These are phyloP conservation scores for Pseudopyrenochaeta lycopersici DNA, from an alignment of 2,329 filamentous ascomycete genomes.

Conservation along the genomic window DNA sequence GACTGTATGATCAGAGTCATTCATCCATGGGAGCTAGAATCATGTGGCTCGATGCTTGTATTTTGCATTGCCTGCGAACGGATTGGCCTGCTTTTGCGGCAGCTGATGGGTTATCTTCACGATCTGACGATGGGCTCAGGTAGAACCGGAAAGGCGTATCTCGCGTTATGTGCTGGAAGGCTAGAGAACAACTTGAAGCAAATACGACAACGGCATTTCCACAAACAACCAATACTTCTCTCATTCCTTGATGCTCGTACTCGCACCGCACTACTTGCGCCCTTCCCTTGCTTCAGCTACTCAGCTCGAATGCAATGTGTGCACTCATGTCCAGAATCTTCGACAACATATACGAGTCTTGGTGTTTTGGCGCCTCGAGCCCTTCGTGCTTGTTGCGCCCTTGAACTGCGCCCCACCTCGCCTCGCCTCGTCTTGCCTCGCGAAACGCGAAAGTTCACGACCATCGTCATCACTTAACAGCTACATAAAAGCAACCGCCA, in stretches of 20 bases:
- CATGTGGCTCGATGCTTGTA: slow-evolving; percentile 8
- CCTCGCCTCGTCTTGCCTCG: not conserved
- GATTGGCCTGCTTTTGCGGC: slow-evolving; percentile 11
- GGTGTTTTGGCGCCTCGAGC: slow-evolving; percentile 8
- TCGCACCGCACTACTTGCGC: not conserved
- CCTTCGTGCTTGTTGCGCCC: slow-evolving; percentile 15
- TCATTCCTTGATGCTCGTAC: not conserved
- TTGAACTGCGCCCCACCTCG: slow-evolving; percentile 10
- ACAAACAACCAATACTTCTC: not conserved
- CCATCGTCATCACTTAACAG: slow-evolving; percentile 27
- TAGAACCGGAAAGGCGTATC: slow-evolving; percentile 9
- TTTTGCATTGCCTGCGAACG: slow-evolving; percentile 40
- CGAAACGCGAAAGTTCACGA: slow-evolving; percentile 23
- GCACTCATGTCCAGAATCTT: slow-evolving; percentile 2
- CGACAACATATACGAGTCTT: slow-evolving; percentile 11
- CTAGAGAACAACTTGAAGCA: slow-evolving; percentile 7
- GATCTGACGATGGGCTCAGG: slow-evolving; percentile 12
- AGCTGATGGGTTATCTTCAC: slow-evolving; percentile 5
- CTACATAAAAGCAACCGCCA: slow-evolving; percentile 20
- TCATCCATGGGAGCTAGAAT: slow-evolving; percentile 20
- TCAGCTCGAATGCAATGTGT: not conserved
- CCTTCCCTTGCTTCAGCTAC: not conserved
- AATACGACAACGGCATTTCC: slow-evolving; percentile 6
- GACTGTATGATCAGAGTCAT: not conserved
- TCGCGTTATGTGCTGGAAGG: slow-evolving; percentile 3